Percentiles rank a stretch among this genome's conserved stretches.
These are phyloP conservation scores for Danielozyma ontarioensis DNA, from an alignment of 805 yeast species.

Conservation along the genomic window DNA sequence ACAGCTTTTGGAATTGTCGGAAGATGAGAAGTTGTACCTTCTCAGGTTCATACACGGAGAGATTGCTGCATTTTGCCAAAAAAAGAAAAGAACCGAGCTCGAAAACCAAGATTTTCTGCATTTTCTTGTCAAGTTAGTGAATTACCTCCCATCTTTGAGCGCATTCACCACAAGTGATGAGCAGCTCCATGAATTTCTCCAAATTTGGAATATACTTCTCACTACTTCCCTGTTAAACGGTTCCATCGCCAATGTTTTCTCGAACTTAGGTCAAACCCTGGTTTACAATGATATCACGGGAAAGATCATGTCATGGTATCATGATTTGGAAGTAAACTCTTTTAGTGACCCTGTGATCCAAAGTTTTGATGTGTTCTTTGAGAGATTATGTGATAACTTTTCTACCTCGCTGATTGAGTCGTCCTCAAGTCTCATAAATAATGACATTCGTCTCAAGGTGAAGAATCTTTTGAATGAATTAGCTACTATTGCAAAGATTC, in stretches of 20 bases:
- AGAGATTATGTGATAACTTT: constrained; percentile 6
- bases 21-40: constrained; percentile 18
- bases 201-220: constrained; percentile 21
- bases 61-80: constrained; percentile 19
- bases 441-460: constrained; percentile 17
- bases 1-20: constrained; percentile 20
- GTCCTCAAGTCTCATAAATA: constrained; percentile 10
- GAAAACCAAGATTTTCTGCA: constrained; percentile 9
- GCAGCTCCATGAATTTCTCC: constrained; percentile 16
- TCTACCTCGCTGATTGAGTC: constrained; percentile 1
- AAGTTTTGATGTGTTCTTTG: constrained; percentile 10
- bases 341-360: constrained; percentile 1
- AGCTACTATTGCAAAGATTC: constrained; percentile 11
- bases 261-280: constrained; percentile 16
- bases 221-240: constrained; percentile 6
- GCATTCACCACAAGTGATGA: constrained; percentile 5
- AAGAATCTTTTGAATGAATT: constrained; percentile 21
- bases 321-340: constrained; percentile 5
- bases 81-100: constrained; percentile 9
- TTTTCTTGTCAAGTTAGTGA: constrained; percentile 17
- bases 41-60: constrained; percentile 40
- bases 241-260: constrained; percentile 19
- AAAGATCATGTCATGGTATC: constrained; percentile 19
- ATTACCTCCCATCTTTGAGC: constrained; percentile 17
- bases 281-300: constrained; percentile 23